Evolutionary conservation across 108 stramenopile genomes (phyloP).

Genomic region (Cyclotella atomus): DNA sequence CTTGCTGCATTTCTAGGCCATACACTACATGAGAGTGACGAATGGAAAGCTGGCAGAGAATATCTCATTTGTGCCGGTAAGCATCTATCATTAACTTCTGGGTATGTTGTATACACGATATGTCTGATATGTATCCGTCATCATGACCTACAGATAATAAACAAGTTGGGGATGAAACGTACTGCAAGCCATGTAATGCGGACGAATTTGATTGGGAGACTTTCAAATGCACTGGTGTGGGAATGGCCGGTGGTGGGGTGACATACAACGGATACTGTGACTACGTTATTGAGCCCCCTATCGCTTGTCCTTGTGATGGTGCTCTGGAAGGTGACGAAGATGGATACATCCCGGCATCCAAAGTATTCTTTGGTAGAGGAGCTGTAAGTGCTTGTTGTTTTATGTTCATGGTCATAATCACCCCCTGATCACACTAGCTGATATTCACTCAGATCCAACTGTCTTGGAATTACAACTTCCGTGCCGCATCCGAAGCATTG

Average conservation of each 20-base stretch:
- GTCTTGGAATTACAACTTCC: constrained; percentile 53
- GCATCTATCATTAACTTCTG: not conserved
- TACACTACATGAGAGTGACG: constrained; percentile 46
- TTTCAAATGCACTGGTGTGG: constrained; percentile 41
- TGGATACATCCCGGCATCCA: constrained; percentile 44
- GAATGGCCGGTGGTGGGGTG: constrained; percentile 44
- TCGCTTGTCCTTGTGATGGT: constrained; percentile 44
- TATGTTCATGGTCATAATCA: no score
- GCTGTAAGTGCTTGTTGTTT: constrained; percentile 19
- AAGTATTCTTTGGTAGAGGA: constrained; percentile 47
- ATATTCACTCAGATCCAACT: constrained; percentile 17
- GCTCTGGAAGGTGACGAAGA: constrained; percentile 21
- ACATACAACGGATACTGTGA: constrained; percentile 52
- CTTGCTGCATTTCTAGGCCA: constrained; percentile 39
- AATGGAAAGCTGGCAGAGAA: constrained; percentile 46
- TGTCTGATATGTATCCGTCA: not conserved
- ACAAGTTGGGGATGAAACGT: constrained; percentile 35
- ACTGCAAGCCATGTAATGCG: constrained; percentile 47
- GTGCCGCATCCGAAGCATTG: constrained; percentile 46
- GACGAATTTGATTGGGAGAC: constrained; percentile 51
- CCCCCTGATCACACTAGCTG: no score
- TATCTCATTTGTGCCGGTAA: constrained; percentile 44
- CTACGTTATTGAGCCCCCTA: constrained; percentile 36
- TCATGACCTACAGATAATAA: constrained; percentile 11
- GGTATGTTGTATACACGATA: not conserved